Percentiles rank a stretch among this genome's conserved stretches.
Conservation (phyloP, 306 rosid species). For the Macrotyloma uniflorum region DNA sequence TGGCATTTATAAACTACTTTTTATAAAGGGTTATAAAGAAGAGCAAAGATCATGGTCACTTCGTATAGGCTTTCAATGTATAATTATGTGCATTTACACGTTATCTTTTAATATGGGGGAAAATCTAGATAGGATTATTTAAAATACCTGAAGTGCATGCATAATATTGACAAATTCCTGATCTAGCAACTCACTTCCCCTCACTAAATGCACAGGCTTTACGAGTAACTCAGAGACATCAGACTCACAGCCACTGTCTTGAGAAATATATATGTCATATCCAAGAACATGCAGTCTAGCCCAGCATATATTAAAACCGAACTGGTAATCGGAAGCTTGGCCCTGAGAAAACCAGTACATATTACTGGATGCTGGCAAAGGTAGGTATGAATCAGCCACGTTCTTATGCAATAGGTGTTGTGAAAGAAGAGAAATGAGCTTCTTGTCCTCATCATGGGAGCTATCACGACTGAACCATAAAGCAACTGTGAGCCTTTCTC, state of each 20-base stretch:
- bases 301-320: slow-evolving; percentile 84
- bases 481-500: slow-evolving; percentile 93
- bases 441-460: slow-evolving; percentile 83
- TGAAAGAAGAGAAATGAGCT: slow-evolving; percentile 76
- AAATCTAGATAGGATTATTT: background rate
- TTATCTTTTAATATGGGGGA: background rate
- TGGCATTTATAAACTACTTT: background rate
- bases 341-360: slow-evolving; percentile 87
- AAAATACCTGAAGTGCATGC: slow-evolving; percentile 93
- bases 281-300: slow-evolving; percentile 83
- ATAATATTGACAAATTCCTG: slow-evolving; percentile 67
- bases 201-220: slow-evolving; percentile 57
- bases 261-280: slow-evolving; percentile 54
- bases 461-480: slow-evolving; percentile 90
- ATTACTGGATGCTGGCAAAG: slow-evolving; percentile 75
- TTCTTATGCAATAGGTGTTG: slow-evolving; percentile 45
- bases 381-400: slow-evolving; percentile 53
- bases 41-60: slow-evolving; percentile 16
- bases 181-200: slow-evolving; percentile 62
- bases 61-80: background rate
- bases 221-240: slow-evolving; percentile 57
- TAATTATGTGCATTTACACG: slow-evolving; percentile 5
- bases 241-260: slow-evolving; percentile 42
- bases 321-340: slow-evolving; percentile 48
- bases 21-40: background rate